Evolutionary conservation across 768 basidiomycete species (phyloP).

Genomic region (Omphalotus guepiniiformis): DNA sequence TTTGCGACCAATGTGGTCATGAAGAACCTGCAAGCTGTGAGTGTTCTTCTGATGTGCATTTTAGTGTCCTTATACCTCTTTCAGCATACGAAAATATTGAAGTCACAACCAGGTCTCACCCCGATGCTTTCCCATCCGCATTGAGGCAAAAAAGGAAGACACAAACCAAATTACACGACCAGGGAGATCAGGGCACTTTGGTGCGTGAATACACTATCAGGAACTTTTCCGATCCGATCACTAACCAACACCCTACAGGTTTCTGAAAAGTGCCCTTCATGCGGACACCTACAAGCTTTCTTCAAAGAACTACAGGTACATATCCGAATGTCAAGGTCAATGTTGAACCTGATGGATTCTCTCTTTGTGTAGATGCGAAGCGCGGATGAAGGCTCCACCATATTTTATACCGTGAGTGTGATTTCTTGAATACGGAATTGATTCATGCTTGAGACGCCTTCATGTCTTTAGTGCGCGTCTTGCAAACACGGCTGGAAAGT

Average conservation of each 20-base stretch:
- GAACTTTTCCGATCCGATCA: background rate
- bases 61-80: background rate
- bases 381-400: slow-evolving; percentile 92
- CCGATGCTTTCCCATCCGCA: slow-evolving; percentile 91
- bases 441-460: background rate
- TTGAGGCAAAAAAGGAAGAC: slow-evolving; percentile 87
- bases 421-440: slow-evolving; percentile 10
- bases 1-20: slow-evolving; percentile 86
- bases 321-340: no score
- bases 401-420: slow-evolving; percentile 82
- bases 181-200: slow-evolving; percentile 59
- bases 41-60: background rate
- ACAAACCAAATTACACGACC: slow-evolving; percentile 74
- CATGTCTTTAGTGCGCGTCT: slow-evolving; percentile 52
- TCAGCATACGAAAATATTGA: slow-evolving; percentile 90
- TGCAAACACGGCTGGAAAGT: slow-evolving; percentile 82
- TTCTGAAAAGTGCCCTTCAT: slow-evolving; percentile 84
- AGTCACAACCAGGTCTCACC: slow-evolving; percentile 86
- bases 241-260: slow-evolving; percentile 45
- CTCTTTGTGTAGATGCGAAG: slow-evolving; percentile 58
- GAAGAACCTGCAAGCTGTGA: slow-evolving; percentile 85
- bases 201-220: slow-evolving; percentile 22
- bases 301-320: slow-evolving; percentile 86
- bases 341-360: background rate
- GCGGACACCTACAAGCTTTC: slow-evolving; percentile 80